Base-by-base conservation (phyloP, 179 eudicot species). In the Heliamphora pulchella region DNA sequence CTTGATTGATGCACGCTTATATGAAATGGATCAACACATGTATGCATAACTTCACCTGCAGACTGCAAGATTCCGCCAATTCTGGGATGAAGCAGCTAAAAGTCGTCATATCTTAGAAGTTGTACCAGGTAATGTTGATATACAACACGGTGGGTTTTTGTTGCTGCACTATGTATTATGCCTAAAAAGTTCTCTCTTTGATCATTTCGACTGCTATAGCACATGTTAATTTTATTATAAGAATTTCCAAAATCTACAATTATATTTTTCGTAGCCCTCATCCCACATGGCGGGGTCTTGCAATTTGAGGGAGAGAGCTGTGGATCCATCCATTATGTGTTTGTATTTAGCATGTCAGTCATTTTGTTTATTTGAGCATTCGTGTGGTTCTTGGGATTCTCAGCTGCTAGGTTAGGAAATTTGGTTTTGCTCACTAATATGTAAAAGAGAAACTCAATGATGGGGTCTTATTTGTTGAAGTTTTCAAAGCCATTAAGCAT, bases 81-180 rank as follows among this genome's bases (percentile, higher is more conserved):
- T 94, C 79, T 96, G 99, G 99, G 99, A 96, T 80, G 99, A 96
- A 90, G 97, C 99, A 44, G 91, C 97, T 57, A 96, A 94, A 86
- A 90, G 79, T 87, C 96, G 96, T 75, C 94, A 96, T 78, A 84
- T 94, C 47, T 81, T 96, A 41, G 99, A 96, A 81, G 92, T 85
- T 72, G 96, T 92, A 74, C 97, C 99, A 85, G 98, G 98, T 95
- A 83, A 44, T 18, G 47, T 14, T 22, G 46, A 68, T 53, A 10
- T 71, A 43, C 77, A 71, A 13, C 50, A 31, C 14, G 2, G 69
- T 58, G 62, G 71, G 10, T 7, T 77, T 10, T n/a, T 54, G 65
- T 41, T 78, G 65, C n/a, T 39, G 39, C 8, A 10, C 50, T 31
- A 50, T 31, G 59, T 20, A 18, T 50, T 53, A 47, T 74, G 44